Conservation (phyloP, 2,329 filamentous ascomycete genomes). For the Ilyonectria robusta region DNA sequence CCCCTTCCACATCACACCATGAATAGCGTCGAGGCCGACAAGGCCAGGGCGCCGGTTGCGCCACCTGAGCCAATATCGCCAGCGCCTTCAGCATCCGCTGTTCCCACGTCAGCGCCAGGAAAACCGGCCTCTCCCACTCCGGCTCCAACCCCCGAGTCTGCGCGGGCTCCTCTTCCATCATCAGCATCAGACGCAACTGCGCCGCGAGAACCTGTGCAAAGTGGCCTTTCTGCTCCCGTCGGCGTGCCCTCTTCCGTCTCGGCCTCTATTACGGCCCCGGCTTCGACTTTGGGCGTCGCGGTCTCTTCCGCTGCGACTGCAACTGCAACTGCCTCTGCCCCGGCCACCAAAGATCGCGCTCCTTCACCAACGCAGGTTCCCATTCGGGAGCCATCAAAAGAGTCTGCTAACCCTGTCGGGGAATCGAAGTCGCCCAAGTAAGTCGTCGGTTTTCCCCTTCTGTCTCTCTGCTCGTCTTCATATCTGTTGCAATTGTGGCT, state of each 20-base stretch:
- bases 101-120: conserved; percentile 37
- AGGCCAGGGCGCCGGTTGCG: conserved; percentile 45
- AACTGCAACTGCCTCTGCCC: conserved; percentile 29
- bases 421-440: conserved; percentile 29
- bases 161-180: conserved; percentile 28
- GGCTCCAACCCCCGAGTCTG: conserved; percentile 42
- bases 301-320: conserved; percentile 33
- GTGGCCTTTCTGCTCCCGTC: conserved; percentile 22
- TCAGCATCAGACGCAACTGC: conserved; percentile 35
- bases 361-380: conserved; percentile 34
- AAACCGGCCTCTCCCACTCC: conserved; percentile 40
- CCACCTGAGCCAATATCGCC: conserved; percentile 48
- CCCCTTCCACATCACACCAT: conserved; percentile 37
- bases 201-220: conserved; percentile 27
- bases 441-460: conserved; percentile 11
- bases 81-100: conserved; percentile 42
- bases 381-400: conserved; percentile 15
- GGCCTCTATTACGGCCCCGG: conserved; percentile 14
- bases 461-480: neutral
- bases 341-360: conserved; percentile 34
- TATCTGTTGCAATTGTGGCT: conserved; percentile 6
- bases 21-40: conserved; percentile 44
- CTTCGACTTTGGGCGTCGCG: conserved; percentile 17
- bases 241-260: conserved; percentile 21
- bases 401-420: conserved; percentile 9